Evolutionary conservation across 208 protist species (phyloP).

Genomic region (Leishmania tropica): DNA sequence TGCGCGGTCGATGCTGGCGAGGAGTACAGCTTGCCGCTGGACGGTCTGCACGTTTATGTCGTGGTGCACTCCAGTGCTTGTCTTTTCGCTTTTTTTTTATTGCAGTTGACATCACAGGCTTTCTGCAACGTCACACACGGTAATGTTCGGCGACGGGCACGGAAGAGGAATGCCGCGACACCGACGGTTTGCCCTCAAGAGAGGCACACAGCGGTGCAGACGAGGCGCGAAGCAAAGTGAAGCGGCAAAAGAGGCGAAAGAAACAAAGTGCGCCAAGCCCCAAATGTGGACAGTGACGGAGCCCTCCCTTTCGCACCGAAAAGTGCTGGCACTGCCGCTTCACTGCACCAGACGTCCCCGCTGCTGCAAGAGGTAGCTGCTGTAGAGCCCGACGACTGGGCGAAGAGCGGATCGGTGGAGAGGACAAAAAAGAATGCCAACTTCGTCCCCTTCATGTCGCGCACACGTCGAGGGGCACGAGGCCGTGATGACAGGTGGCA

Average conservation of each 20-base stretch:
- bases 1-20: not conserved
- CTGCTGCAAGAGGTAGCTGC: not conserved
- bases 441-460: not conserved
- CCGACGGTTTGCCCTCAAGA: not conserved
- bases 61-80: not conserved
- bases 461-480: not conserved
- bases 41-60: not conserved
- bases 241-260: not conserved
- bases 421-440: not conserved
- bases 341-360: not conserved
- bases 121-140: not conserved
- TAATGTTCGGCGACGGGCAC: not conserved
- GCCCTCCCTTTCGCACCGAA: not conserved
- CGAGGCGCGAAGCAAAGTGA: too few species aligned
- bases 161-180: not conserved
- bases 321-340: not conserved
- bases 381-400: not conserved
- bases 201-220: not conserved
- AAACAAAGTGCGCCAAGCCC: not conserved
- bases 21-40: not conserved
- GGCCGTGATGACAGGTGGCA: not conserved
- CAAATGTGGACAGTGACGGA: not conserved
- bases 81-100: not conserved
- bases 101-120: not conserved
- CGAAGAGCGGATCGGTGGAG: not conserved